A percentile compares a stretch with the other conserved stretches of the same genome.
Conservation (phyloP, 345 rosid species). For the Salix dunnii region DNA sequence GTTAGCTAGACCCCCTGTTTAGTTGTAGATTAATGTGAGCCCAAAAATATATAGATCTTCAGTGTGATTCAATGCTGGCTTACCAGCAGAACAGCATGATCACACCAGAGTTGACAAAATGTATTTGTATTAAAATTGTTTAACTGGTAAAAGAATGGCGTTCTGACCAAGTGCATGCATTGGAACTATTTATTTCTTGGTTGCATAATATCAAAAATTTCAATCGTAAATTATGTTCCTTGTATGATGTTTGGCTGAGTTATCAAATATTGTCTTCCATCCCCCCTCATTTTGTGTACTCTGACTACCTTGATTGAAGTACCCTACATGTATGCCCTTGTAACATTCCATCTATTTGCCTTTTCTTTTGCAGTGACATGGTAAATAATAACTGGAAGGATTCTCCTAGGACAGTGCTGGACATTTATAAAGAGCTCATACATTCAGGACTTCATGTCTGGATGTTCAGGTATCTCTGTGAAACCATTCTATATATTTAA, state of each 20-base stretch:
- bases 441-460: constrained; percentile 74
- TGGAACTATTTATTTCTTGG: background rate
- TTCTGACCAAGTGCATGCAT: background rate
- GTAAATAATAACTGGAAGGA: constrained; percentile 63
- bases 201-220: too few relatives aligned
- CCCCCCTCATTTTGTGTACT: background rate
- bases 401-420: constrained; percentile 61
- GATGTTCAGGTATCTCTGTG: constrained; percentile 72
- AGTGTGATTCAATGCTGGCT: too few relatives aligned
- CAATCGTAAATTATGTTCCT: too few relatives aligned
- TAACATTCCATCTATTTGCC: background rate
- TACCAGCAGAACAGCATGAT: background rate
- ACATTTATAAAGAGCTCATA: constrained; percentile 74
- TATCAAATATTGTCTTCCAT: background rate
- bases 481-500: background rate
- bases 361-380: constrained; percentile 38
- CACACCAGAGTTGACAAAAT: background rate
- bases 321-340: background rate
- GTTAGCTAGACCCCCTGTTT: background rate
- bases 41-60: background rate
- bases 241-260: background rate
- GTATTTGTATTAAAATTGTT: background rate
- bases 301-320: constrained; percentile 3
- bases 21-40: background rate
- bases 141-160: background rate